Base-by-base conservation (phyloP, 805 yeast genomes). In the Alloascoidea hylecoeti region DNA sequence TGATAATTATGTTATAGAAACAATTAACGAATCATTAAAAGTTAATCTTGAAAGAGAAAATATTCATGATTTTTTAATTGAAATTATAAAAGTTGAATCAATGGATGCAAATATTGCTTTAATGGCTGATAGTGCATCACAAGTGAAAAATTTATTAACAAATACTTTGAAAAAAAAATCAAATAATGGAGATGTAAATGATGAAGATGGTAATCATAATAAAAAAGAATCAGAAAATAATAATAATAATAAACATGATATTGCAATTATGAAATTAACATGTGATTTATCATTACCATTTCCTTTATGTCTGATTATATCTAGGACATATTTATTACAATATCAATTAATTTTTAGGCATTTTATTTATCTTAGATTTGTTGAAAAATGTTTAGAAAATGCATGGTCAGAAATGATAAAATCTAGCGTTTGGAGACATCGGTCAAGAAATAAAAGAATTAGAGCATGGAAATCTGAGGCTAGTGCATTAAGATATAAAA, bases 291-390 rank as follows among this genome's bases (percentile, higher is more conserved):
- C 66, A n/a, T 55, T 88, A 16, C 96, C 96, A 2, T 92, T 84
- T 51, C 99, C 99, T 0, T 57, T 85, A 36, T 85, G 85, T 49
- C 62, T 89, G 17, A 64, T 92, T 1, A 59, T 85, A 1, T 74
- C 81, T 14, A 70, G 76, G 39, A 78, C 85, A 13, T 73, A 78
- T 17, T 61, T 84, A 14, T 67, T 75, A 36, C 84, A 92, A 44
- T 85, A 79, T 50, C 95, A 89, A 52, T 61, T 84, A 27, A 59
- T 86, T 35, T 84, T 82, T 47, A 70, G 96, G 44, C 76, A 82
- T 44, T 60, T 81, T 30, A 55, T 78, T 33, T 66, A 75, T 19
- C 50, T 84, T n/a, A 75, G 75, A 43, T 74, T 72, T 48, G 63
- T 81, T 4, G 75, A 73, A 46, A 68, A 68, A 44, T 57, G 68